Conservation (phyloP, 2,329 filamentous ascomycete genomes). For the Elsinoe arachidis region DNA sequence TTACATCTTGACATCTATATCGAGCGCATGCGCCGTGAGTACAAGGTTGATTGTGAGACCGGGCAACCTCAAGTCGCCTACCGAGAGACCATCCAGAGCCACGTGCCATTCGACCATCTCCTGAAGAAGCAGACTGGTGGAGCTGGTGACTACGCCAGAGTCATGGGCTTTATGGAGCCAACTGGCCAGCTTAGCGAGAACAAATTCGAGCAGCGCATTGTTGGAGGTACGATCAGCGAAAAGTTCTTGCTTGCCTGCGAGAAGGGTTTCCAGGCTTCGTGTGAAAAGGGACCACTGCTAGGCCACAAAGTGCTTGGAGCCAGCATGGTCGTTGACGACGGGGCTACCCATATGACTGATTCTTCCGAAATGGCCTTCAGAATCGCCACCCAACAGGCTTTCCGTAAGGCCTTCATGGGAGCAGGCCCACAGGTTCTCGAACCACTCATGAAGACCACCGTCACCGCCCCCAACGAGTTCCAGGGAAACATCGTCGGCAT, state of each 20-base stretch:
- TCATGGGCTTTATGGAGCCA: slow-evolving; percentile 86
- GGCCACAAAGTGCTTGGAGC: slow-evolving; percentile 88
- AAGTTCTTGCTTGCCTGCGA: slow-evolving; percentile 92
- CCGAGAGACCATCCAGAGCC: slow-evolving; percentile 79
- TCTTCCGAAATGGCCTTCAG: slow-evolving; percentile 96
- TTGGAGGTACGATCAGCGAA: slow-evolving; percentile 85
- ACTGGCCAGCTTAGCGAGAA: slow-evolving; percentile 65
- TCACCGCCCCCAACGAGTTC: slow-evolving; percentile 94
- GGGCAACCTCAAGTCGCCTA: slow-evolving; percentile 95
- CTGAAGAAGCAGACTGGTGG: slow-evolving; percentile 94
- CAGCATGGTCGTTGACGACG: slow-evolving; percentile 88
- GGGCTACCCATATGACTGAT: slow-evolving; percentile 94
- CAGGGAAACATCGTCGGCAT: slow-evolving; percentile 92
- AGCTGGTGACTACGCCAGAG: slow-evolving; percentile 88
- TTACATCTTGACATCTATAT: slow-evolving; percentile 95
- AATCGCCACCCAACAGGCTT: slow-evolving; percentile 88
- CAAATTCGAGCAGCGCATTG: slow-evolving; percentile 76
- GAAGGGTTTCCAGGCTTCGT: slow-evolving; percentile 82
- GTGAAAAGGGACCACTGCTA: slow-evolving; percentile 78
- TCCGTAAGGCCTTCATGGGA: slow-evolving; percentile 82
- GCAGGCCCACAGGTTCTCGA: slow-evolving; percentile 80
- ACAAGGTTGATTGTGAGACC: slow-evolving; percentile 91
- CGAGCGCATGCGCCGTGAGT: slow-evolving; percentile 92
- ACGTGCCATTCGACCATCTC: slow-evolving; percentile 80
- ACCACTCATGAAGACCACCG: slow-evolving; percentile 95